These are phyloP conservation scores for Trichoderma cornu-damae DNA, from an alignment of 2,329 filamentous ascomycete species.

Conservation along the genomic window DNA sequence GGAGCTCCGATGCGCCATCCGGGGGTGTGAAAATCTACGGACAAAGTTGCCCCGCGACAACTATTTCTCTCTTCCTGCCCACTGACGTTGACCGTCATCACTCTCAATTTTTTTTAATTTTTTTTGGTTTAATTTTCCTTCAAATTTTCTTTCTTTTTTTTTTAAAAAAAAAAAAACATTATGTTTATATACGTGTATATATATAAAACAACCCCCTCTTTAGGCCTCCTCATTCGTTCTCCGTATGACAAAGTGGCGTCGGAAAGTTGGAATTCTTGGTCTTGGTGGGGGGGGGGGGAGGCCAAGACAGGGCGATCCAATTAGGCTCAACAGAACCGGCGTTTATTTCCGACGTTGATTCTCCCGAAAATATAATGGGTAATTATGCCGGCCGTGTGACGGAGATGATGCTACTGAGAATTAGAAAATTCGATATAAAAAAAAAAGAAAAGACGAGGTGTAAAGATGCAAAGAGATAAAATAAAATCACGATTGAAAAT, in stretches of 20 bases:
- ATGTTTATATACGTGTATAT: too few relatives aligned
- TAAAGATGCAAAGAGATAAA: not conserved
- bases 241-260: not conserved
- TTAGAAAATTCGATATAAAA: not conserved
- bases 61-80: conserved; percentile 6
- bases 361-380: not conserved
- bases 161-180: not conserved
- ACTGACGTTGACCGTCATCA: not conserved
- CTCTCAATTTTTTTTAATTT: too few relatives aligned
- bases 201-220: too few relatives aligned
- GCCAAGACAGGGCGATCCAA: conserved; percentile 17
- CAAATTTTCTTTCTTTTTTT: too few relatives aligned
- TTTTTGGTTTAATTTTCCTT: too few relatives aligned
- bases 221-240: not conserved
- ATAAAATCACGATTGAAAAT: too few relatives aligned
- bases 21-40: not conserved
- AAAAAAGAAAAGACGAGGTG: not conserved
- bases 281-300: conserved; percentile 5
- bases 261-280: not conserved
- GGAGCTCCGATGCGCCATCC: not conserved
- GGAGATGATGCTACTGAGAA: too few relatives aligned
- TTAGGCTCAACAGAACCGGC: conserved; percentile 10
- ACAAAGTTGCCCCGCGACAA: conserved; percentile 16
- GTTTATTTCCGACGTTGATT: conserved; percentile 1
- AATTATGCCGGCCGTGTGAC: not conserved